A percentile compares a stretch with the other conserved stretches of the same genome.
phyloP scores from a whole-genome alignment of 2,329 filamentous ascomycete genomes.

The Aureobasidium sp. region DNA sequence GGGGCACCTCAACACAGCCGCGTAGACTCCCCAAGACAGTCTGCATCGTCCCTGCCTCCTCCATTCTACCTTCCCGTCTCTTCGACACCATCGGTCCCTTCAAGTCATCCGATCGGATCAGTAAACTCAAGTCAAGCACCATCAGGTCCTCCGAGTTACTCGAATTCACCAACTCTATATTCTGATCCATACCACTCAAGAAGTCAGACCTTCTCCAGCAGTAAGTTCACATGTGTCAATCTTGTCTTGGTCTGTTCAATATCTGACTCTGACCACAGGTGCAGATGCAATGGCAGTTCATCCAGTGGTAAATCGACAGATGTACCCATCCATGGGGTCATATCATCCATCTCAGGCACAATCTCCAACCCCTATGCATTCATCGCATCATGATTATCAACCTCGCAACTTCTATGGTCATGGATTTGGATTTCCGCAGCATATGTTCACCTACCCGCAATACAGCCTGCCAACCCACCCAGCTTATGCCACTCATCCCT shows the following conservation, averaged over 20 bases:
- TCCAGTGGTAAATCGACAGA: conserved; percentile 57
- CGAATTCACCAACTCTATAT: conserved; percentile 74
- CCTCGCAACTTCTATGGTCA: conserved; percentile 75
- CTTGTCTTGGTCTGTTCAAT: not conserved
- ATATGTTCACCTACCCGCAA: conserved; percentile 65
- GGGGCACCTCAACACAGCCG: not conserved
- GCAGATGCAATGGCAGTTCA: conserved; percentile 60
- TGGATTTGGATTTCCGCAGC: conserved; percentile 67
- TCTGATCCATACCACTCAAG: conserved; percentile 68
- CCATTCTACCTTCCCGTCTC: not conserved
- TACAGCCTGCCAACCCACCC: conserved; percentile 48
- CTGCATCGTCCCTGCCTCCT: not conserved
- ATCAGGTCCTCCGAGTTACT: conserved; percentile 50
- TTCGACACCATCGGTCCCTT: not conserved
- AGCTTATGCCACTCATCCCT: conserved; percentile 50
- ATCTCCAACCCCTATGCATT: conserved; percentile 87
- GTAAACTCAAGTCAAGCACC: not conserved
- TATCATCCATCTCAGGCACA: conserved; percentile 95
- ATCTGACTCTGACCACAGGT: conserved; percentile 52
- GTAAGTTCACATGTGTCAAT: conserved; percentile 51
- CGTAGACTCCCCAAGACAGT: conserved; percentile 8
- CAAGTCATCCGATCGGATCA: not conserved
- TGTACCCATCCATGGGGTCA: conserved; percentile 68
- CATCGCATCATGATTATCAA: conserved; percentile 86
- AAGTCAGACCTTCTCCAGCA: conserved; percentile 81